Percentiles rank a stretch among this genome's conserved stretches.
These are phyloP conservation scores for Thuja plicata DNA, from an alignment of 83 land plant species.

Conservation along the genomic window DNA sequence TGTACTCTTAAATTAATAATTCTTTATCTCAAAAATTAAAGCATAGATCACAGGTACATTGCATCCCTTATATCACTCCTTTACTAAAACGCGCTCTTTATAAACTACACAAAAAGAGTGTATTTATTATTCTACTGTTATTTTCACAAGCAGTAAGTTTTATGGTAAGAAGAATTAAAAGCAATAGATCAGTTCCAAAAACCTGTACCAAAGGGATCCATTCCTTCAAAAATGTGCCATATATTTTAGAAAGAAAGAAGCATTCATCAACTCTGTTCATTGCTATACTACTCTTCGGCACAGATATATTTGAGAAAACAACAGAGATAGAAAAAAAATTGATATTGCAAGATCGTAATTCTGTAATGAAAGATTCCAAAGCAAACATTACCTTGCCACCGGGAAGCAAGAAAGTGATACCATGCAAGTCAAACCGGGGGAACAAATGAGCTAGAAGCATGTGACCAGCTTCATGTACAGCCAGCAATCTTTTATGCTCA, in stretches of 20 bases:
- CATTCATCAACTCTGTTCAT: background rate
- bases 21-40: background rate
- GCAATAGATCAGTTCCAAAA: background rate
- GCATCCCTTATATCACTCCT: background rate
- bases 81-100: background rate
- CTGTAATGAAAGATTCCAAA: background rate
- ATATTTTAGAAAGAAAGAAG: background rate
- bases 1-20: background rate
- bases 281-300: background rate
- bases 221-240: background rate
- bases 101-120: background rate
- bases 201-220: background rate
- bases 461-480: slow-evolving; percentile 99
- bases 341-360: background rate
- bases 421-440: slow-evolving; percentile 98
- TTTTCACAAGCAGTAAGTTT: background rate
- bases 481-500: slow-evolving; percentile 79
- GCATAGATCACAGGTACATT: background rate
- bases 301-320: background rate
- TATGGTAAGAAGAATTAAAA: background rate
- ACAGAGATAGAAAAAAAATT: background rate
- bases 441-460: slow-evolving; percentile 91
- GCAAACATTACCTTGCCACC: slow-evolving; percentile 70
- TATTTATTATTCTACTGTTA: background rate
- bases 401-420: slow-evolving; percentile 89